A percentile compares a stretch with the other conserved stretches of the same genome.
phyloP scores from a whole-genome alignment of 192 early-diverging fungal species.

The Umbelopsis sp. region DNA sequence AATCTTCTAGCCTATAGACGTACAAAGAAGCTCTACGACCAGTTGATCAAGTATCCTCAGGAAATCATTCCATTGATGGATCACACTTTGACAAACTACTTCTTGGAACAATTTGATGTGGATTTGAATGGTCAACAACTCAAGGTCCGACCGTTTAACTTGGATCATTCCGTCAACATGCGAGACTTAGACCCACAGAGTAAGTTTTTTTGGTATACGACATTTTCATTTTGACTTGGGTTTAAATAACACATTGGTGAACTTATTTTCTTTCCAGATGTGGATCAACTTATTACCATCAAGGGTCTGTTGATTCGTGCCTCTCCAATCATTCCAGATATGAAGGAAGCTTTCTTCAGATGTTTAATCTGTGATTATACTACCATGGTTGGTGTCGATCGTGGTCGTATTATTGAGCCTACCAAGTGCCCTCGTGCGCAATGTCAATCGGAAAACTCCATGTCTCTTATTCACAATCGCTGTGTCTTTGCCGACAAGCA shows the following conservation, averaged over 20 bases:
- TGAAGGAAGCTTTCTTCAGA: constrained; percentile 93
- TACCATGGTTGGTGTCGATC: constrained; percentile 76
- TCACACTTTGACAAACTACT: constrained; percentile 77
- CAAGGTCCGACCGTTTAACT: constrained; percentile 87
- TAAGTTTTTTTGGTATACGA: constrained; percentile 18
- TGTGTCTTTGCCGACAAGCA: constrained; percentile 93
- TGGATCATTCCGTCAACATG: constrained; percentile 79
- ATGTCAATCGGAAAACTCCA: constrained; percentile 80
- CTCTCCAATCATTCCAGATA: constrained; percentile 92
- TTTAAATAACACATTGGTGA: not conserved
- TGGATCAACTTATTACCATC: constrained; percentile 94
- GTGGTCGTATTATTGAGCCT: constrained; percentile 87
- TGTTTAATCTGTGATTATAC: constrained; percentile 91
- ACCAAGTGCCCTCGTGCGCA: constrained; percentile 75
- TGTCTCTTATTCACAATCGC: constrained; percentile 94
- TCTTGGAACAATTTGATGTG: constrained; percentile 67
- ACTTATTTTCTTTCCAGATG: constrained; percentile 65
- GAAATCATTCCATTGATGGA: constrained; percentile 97
- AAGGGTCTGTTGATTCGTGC: constrained; percentile 92
- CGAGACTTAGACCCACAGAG: constrained; percentile 90
- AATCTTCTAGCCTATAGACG: constrained; percentile 75
- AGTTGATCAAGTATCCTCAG: constrained; percentile 90
- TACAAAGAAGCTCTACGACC: constrained; percentile 75
- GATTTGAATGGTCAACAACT: constrained; percentile 58
- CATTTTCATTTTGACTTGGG: too few species aligned